These are phyloP conservation scores for Oryza brachyantha DNA, from an alignment of 176 grass and related monocot genomes.

Conservation along the genomic window DNA sequence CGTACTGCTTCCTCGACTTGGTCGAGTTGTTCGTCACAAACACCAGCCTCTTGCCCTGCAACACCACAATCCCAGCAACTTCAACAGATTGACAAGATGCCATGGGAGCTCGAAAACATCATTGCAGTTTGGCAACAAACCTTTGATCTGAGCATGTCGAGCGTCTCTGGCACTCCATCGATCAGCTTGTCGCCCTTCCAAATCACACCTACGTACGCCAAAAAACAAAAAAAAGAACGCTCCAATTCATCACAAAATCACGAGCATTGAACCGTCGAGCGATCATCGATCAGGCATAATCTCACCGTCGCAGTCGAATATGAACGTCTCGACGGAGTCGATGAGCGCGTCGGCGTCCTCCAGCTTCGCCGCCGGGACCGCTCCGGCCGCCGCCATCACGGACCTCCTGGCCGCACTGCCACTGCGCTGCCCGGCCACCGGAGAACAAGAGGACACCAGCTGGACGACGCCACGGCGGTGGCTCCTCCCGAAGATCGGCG, in stretches of 20 bases:
- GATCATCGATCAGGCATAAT: not conserved
- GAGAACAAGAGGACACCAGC: not conserved
- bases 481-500: not conserved
- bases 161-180: constrained; percentile 81
- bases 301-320: constrained; percentile 90
- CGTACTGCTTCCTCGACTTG: constrained; percentile 95
- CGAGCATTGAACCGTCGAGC: not conserved
- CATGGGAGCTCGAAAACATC: not conserved
- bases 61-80: not conserved
- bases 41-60: constrained; percentile 89
- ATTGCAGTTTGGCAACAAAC: constrained; percentile 14
- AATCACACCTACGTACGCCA: constrained; percentile 57
- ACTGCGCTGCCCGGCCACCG: not conserved
- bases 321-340: constrained; percentile 93
- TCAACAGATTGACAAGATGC: not conserved
- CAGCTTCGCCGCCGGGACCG: constrained; percentile 43
- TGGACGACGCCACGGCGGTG: not conserved
- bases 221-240: not conserved
- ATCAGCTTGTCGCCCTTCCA: constrained; percentile 98
- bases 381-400: constrained; percentile 30
- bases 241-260: not conserved
- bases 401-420: constrained; percentile 17
- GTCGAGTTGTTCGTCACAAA: constrained; percentile 98
- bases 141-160: constrained; percentile 87
- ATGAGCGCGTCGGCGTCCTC: constrained; percentile 82